Base-by-base conservation (phyloP, 208 protist species). In the Trypanosoma avium region DNA sequence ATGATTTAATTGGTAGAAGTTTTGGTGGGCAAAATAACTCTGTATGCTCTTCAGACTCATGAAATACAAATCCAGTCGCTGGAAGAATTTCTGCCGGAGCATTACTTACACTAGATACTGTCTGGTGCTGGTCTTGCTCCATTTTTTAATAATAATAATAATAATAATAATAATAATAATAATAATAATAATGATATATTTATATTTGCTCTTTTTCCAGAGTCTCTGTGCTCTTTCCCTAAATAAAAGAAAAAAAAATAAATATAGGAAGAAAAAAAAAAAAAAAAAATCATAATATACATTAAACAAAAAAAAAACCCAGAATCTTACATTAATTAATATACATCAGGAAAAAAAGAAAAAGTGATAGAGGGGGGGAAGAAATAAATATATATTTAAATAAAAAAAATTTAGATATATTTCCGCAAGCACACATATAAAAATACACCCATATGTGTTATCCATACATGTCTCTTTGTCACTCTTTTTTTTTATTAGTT, bases 1-100 rank as follows among this genome's bases (percentile, higher is more conserved):
- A 86, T n/a, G 93, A 98, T 71, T 98, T 98, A 69, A 98, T 93
- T 29, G 97, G 92, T 67, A 98, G 87, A 32, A 98, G 86, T 74
- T 98, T 98, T 3, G 97, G 97, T 69, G 97, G 97, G 77, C 96
- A 98, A 17, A 98, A 78, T 19, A 98, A 66, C 50, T 88, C 83
- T 42, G 64, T 81, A 33, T 97, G 77, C 19, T 80, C 79, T 21
- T 82, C 82, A 22, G 68, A 71, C 27, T 96, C 87, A 1, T 79
- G 75, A 63, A 90, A 94, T 35, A 97, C 82, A 33, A 97, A 76
- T 2, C 88, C 87, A 45, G 79, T 79, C 46, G 90, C 83, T 0
- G 93, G 89, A 15, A 97, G 61, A 32, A 97, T 72, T 58, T 94
- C 88, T 26, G 46, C 56, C 5, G 71, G 67, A 12, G 30, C 49